Base-by-base conservation (phyloP, 352 stramenopile genomes). In the Pythium periplocum region DNA sequence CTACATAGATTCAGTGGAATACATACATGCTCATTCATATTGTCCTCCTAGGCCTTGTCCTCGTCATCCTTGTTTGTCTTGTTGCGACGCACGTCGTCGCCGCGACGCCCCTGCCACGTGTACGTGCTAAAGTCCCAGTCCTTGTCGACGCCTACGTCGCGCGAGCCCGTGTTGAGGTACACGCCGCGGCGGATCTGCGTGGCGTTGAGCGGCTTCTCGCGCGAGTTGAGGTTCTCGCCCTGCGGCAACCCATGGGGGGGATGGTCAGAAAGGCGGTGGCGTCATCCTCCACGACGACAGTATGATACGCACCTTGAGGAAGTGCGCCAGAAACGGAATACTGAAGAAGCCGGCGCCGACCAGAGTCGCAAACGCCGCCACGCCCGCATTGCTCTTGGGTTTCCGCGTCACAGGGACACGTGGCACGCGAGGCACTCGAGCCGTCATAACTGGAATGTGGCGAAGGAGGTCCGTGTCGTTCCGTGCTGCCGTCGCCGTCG, bases 101-200 rank as follows among this genome's bases (percentile, higher is more conserved):
- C 69, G 49, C 78, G 73, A 49, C 79, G 66, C 4, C 72, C 79
- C 44, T 69, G 51, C 57, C 77, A 93, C 43, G 76, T 84, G 66
- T 83, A 75, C 46, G 73, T 88, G 37, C 61, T 59, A 47, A 90
- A 69, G 59, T 93, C 81, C 76, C 79, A 95, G 68, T 93, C 79
- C 48, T 81, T 83, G 58, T 95, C 85, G 4, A 78, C 75, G 37
- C 85, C 85, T 4, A 75, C 79, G 55, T 95, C 85, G 36, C 70
- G 71, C 17, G 78, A 92, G 54, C 81, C 82, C 8, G 83, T 78
- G 65, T 95, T 95, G 17, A 85, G 62, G 66, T 94, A 95, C 17
- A 69, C 71, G 2, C 85, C 85, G 50, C 85, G 83, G 48, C 84
- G 84, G 59, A 91, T 84, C 69, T 90, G 75, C 31, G 74, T 76